Evolutionary conservation across 1,284 basidiomycete species (phyloP).

Genomic region (Wallemia ichthyophaga): DNA sequence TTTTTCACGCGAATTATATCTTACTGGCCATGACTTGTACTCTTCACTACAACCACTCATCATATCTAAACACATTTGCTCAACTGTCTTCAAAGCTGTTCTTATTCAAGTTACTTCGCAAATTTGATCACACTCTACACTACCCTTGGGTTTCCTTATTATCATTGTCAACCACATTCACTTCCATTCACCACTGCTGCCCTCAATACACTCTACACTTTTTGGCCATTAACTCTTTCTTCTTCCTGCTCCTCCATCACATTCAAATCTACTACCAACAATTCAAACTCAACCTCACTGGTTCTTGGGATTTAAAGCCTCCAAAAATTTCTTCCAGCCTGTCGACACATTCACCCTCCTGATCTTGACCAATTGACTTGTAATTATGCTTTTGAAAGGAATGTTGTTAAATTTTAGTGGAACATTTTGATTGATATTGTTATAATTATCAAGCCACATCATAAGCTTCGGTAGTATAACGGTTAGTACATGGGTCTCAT

Average conservation of each 20-base stretch:
- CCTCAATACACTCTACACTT: not conserved
- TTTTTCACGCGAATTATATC: not conserved
- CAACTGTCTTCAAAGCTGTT: not conserved
- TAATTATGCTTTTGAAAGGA: too few relatives aligned
- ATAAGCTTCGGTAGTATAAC: not conserved
- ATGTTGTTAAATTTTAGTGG: too few relatives aligned
- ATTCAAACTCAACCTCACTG: not conserved
- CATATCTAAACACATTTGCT: not conserved
- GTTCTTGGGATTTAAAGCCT: not conserved
- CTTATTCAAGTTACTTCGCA: not conserved
- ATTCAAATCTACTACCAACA: not conserved
- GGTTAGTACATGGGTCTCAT: not conserved
- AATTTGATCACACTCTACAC: not conserved
- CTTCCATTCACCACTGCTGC: not conserved
- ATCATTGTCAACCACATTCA: not conserved
- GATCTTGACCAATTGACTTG: too few relatives aligned
- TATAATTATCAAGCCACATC: too few relatives aligned
- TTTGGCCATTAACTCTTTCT: not conserved
- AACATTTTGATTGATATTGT: too few relatives aligned
- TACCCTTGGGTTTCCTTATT: not conserved
- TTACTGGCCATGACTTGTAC: not conserved
- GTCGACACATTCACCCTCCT: too few relatives aligned
- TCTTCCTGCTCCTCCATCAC: not conserved
- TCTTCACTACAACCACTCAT: not conserved
- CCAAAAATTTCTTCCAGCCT: not conserved